Evolutionary conservation across 2,329 filamentous ascomycete species (phyloP).

Genomic region (Cucurbitaria berberidis): DNA sequence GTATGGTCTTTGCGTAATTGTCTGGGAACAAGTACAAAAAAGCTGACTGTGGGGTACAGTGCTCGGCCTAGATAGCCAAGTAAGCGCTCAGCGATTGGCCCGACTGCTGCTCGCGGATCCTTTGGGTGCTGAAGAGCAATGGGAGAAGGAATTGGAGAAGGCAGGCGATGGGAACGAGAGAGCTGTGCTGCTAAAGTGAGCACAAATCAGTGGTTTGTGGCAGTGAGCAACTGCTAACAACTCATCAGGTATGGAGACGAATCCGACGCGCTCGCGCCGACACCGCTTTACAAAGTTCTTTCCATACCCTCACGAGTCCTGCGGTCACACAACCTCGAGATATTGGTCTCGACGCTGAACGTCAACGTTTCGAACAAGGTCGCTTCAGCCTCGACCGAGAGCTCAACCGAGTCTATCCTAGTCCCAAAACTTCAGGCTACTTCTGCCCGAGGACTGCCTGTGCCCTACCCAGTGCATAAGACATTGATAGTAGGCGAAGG

Average conservation of each 20-base stretch:
- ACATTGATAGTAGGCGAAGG: slow-evolving; percentile 77
- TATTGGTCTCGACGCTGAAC: slow-evolving; percentile 62
- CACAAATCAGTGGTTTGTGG: not conserved
- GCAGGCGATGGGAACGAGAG: slow-evolving; percentile 39
- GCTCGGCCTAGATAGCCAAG: slow-evolving; percentile 57
- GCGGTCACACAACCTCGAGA: slow-evolving; percentile 67
- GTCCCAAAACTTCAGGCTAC: slow-evolving; percentile 74
- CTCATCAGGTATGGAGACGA: slow-evolving; percentile 61
- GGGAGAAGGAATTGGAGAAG: slow-evolving; percentile 53
- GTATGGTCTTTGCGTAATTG: slow-evolving; percentile 45
- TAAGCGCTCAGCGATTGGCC: slow-evolving; percentile 68
- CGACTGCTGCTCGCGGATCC: slow-evolving; percentile 62
- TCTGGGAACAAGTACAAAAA: not conserved
- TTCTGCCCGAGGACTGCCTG: slow-evolving; percentile 67
- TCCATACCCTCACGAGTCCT: slow-evolving; percentile 68
- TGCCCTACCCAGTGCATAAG: slow-evolving; percentile 85
- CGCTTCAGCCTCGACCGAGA: slow-evolving; percentile 38
- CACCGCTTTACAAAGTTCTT: slow-evolving; percentile 65
- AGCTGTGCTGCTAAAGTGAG: slow-evolving; percentile 51
- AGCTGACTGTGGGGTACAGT: slow-evolving; percentile 47
- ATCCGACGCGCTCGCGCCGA: slow-evolving; percentile 53
- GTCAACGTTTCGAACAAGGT: slow-evolving; percentile 49
- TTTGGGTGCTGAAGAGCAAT: slow-evolving; percentile 48
- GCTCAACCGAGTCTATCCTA: slow-evolving; percentile 70
- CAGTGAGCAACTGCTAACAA: slow-evolving; percentile 18